These are phyloP conservation scores for Trifolium subterraneum DNA, from an alignment of 306 rosid genomes.

Conservation along the genomic window DNA sequence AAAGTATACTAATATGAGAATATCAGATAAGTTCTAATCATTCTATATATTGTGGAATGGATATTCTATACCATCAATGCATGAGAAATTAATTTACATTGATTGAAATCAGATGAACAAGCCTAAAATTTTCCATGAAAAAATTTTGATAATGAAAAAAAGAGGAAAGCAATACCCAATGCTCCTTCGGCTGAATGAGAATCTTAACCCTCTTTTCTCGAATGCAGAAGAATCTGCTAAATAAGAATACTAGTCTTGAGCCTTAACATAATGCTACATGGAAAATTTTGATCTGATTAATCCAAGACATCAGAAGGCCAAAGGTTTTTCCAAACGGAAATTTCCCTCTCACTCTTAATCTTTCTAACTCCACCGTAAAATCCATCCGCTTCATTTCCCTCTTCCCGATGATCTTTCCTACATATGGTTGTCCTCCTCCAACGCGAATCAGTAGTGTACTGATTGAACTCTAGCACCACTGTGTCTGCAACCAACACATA, in stretches of 20 bases:
- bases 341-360: slow-evolving; percentile 58
- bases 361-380: slow-evolving; percentile 92
- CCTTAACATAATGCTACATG: slow-evolving; percentile 27
- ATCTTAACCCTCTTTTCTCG: slow-evolving; percentile 32
- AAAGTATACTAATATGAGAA: slow-evolving; percentile 30
- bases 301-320: slow-evolving; percentile 87
- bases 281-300: slow-evolving; percentile 40
- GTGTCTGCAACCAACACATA: slow-evolving; percentile 57
- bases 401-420: slow-evolving; percentile 79
- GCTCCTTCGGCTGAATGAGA: slow-evolving; percentile 48
- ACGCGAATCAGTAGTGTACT: slow-evolving; percentile 77
- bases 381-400: slow-evolving; percentile 86
- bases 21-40: slow-evolving; percentile 38
- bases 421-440: slow-evolving; percentile 71
- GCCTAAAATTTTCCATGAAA: slow-evolving; percentile 44
- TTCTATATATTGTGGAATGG: slow-evolving; percentile 52
- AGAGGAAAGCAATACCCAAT: slow-evolving; percentile 39
- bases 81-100: slow-evolving; percentile 55
- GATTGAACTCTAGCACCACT: slow-evolving; percentile 90
- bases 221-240: slow-evolving; percentile 32
- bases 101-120: slow-evolving; percentile 45
- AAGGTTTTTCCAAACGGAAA: slow-evolving; percentile 70
- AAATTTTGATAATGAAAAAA: slow-evolving; percentile 29
- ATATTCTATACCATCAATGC: slow-evolving; percentile 46
- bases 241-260: slow-evolving; percentile 39